These are phyloP conservation scores for Porogramme epimiltina DNA, from an alignment of 1,284 basidiomycete genomes.

Conservation along the genomic window DNA sequence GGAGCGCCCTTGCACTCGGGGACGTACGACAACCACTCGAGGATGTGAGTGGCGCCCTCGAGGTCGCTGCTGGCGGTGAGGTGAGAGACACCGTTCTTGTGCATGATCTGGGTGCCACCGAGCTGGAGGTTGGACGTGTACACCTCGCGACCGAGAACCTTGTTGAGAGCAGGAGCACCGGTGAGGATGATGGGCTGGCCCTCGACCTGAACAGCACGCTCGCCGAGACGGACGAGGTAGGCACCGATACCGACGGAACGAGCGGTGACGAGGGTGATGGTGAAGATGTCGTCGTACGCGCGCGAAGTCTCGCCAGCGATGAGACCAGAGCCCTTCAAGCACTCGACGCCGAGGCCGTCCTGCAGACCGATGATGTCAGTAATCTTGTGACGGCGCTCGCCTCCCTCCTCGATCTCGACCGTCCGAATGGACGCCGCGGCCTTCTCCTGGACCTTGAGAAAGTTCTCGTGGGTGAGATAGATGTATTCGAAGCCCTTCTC, in stretches of 20 bases:
- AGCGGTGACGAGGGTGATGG: conserved; percentile 97
- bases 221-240: conserved; percentile 96
- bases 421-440: conserved; percentile 80
- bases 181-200: conserved; percentile 99
- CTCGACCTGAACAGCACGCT: conserved; percentile 98
- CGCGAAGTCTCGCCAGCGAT: conserved; percentile 99
- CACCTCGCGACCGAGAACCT: conserved; percentile 98
- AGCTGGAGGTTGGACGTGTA: conserved; percentile 99
- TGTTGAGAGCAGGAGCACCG: conserved; percentile 96
- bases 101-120: conserved; percentile 99
- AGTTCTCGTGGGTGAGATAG: conserved; percentile 89
- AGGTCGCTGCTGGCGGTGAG: conserved; percentile 93
- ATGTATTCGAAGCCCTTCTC: conserved; percentile 98
- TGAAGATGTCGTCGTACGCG: conserved; percentile 99
- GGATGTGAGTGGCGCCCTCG: conserved; percentile 90
- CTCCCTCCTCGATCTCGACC: conserved; percentile 83
- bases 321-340: conserved; percentile 92
- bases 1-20: conserved; percentile 80
- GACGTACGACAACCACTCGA: conserved; percentile 95
- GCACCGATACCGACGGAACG: conserved; percentile 99
- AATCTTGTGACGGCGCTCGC: conserved; percentile 90
- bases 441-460: conserved; percentile 82
- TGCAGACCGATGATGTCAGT: conserved; percentile 96
- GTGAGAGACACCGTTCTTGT: conserved; percentile 99
- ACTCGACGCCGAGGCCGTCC: conserved; percentile 98